A percentile compares a stretch with the other conserved stretches of the same genome.
phyloP scores from a whole-genome alignment of 2,329 filamentous ascomycete species.

The Ophiostoma sp. region DNA sequence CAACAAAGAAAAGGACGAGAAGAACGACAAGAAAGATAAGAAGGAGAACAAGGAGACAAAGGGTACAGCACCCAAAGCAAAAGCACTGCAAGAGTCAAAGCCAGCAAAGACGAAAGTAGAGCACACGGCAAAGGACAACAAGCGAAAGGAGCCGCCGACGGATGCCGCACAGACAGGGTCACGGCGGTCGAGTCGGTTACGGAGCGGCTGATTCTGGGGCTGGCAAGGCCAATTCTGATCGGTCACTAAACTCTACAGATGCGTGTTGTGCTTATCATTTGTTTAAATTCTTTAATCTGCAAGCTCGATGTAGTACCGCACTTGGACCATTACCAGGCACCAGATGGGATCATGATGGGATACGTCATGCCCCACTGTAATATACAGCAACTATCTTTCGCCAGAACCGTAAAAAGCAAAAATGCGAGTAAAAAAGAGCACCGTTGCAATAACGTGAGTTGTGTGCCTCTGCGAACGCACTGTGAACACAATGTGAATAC shows the following conservation, averaged over 20 bases:
- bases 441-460: too few relatives aligned
- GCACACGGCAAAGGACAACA: neutral
- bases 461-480: too few relatives aligned
- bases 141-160: constrained; percentile 16
- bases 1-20: too few relatives aligned
- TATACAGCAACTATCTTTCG: neutral
- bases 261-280: neutral
- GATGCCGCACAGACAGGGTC: neutral
- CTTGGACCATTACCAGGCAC: neutral
- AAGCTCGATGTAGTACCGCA: too few relatives aligned
- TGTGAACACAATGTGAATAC: too few relatives aligned
- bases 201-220: neutral
- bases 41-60: neutral
- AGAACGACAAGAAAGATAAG: neutral
- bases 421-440: too few relatives aligned
- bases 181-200: constrained; percentile 22
- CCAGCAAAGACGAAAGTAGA: neutral
- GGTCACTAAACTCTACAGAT: too few relatives aligned
- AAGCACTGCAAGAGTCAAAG: neutral
- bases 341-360: neutral
- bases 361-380: constrained; percentile 9
- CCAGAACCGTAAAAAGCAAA: neutral
- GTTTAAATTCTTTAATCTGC: neutral
- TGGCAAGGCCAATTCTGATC: too few relatives aligned
- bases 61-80: neutral